These are phyloP conservation scores for Dioscorea alata DNA, from an alignment of 106 monocot genomes.

Conservation along the genomic window DNA sequence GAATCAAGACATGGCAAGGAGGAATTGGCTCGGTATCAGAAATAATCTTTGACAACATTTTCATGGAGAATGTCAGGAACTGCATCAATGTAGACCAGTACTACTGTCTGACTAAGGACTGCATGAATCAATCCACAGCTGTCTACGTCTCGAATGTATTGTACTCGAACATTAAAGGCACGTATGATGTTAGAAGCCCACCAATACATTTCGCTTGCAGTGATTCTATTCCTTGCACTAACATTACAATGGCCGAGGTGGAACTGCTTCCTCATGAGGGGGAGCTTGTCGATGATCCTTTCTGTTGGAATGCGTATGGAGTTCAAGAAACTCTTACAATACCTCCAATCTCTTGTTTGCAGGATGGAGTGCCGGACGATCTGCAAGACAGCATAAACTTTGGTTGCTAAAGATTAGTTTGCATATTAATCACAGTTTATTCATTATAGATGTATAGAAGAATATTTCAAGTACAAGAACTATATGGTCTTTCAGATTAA, in stretches of 20 bases:
- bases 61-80: slow-evolving; percentile 18
- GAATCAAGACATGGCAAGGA: slow-evolving; percentile 20
- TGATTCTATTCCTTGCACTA: slow-evolving; percentile 11
- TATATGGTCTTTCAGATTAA: too few species aligned
- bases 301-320: slow-evolving; percentile 16
- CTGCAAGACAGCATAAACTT: neutral
- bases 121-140: slow-evolving; percentile 5
- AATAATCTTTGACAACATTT: slow-evolving; percentile 5
- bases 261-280: slow-evolving; percentile 9
- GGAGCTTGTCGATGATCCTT: slow-evolving; percentile 13
- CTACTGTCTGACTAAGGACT: slow-evolving; percentile 9
- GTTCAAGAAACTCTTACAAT: slow-evolving; percentile 8
- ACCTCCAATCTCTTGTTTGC: slow-evolving; percentile 12
- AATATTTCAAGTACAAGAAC: too few species aligned
- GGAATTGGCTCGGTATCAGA: slow-evolving; percentile 8
- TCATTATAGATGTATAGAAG: too few species aligned
- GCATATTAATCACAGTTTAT: too few species aligned
- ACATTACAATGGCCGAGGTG: slow-evolving; percentile 12
- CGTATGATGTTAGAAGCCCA: slow-evolving; percentile 10
- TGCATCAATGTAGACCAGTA: slow-evolving; percentile 14
- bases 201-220: slow-evolving; percentile 18
- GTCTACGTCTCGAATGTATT: slow-evolving; percentile 3
- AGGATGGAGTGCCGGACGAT: slow-evolving; percentile 3
- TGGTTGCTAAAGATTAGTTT: neutral
- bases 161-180: slow-evolving; percentile 9